phyloP scores from a whole-genome alignment of 768 basidiomycete species.

The Tricholoma saponaceum region DNA sequence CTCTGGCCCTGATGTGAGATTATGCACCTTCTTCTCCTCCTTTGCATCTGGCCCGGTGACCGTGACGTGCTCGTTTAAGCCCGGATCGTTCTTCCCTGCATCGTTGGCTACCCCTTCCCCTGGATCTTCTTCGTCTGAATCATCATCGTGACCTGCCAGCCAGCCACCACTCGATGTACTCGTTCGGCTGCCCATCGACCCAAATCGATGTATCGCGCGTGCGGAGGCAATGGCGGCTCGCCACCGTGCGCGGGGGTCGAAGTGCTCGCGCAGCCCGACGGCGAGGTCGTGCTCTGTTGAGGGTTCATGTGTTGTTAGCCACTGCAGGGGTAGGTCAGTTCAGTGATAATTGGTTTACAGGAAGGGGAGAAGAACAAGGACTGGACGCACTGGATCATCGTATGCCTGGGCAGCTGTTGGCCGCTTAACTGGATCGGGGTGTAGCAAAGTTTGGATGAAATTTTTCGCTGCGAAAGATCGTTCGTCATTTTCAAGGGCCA shows the following conservation, averaged over 20 bases:
- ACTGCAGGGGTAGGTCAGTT: constrained; percentile 32
- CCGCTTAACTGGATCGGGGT: constrained; percentile 65
- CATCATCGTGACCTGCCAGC: constrained; percentile 13
- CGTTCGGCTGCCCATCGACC: constrained; percentile 21
- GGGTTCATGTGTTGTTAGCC: constrained; percentile 68
- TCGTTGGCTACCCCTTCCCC: constrained; percentile 21
- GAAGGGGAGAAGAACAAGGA: neutral
- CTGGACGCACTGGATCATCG: constrained; percentile 50
- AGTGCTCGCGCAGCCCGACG: constrained; percentile 73
- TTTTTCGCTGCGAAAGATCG: constrained; percentile 59
- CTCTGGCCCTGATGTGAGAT: too few relatives aligned
- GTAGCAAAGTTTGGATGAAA: constrained; percentile 72
- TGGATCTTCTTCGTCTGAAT: constrained; percentile 22
- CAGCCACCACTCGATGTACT: constrained; percentile 29
- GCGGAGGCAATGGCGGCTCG: constrained; percentile 58
- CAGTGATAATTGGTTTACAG: neutral
- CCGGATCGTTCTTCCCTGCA: constrained; percentile 20
- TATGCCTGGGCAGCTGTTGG: constrained; percentile 74
- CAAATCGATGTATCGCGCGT: constrained; percentile 37
- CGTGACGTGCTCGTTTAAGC: constrained; percentile 37
- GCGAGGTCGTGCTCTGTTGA: constrained; percentile 73
- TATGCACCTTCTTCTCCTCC: too few relatives aligned
- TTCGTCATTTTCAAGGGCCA: neutral
- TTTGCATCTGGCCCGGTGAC: constrained; percentile 28
- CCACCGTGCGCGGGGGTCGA: constrained; percentile 75